Conservation (phyloP, 495 filamentous ascomycete species). For the Annulohypoxylon moriforme region DNA sequence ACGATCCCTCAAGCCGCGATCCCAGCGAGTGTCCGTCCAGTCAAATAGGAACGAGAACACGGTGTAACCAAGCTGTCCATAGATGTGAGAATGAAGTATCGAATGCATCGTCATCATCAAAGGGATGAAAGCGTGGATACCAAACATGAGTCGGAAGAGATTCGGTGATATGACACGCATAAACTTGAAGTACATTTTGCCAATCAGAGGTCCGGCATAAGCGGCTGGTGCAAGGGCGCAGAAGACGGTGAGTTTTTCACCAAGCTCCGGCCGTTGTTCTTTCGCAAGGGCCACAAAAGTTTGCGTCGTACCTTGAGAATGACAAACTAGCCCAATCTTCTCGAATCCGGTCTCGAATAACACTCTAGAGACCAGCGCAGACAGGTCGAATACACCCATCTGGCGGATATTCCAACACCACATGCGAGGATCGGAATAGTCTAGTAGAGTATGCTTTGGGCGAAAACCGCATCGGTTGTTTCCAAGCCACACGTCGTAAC, state of each 20-base stretch:
- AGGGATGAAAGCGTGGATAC: constrained; percentile 95
- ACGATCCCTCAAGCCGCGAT: constrained; percentile 78
- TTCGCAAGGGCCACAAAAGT: constrained; percentile 91
- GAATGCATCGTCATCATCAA: constrained; percentile 90
- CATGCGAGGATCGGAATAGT: constrained; percentile 85
- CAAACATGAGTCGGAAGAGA: constrained; percentile 86
- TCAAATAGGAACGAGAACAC: constrained; percentile 92
- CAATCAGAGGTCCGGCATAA: constrained; percentile 88
- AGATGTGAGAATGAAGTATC: constrained; percentile 71
- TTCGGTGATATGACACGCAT: constrained; percentile 81
- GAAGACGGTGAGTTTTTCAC: constrained; percentile 86
- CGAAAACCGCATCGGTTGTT: constrained; percentile 92
- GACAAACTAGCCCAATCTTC: constrained; percentile 84
- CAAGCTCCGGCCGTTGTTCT: constrained; percentile 90
- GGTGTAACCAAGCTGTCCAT: constrained; percentile 87
- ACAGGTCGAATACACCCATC: constrained; percentile 92
- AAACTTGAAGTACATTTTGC: constrained; percentile 91
- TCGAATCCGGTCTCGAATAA: constrained; percentile 84
- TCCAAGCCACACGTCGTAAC: constrained; percentile 97
- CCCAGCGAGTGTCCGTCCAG: constrained; percentile 91
- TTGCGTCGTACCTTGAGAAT: constrained; percentile 93
- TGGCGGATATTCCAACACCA: constrained; percentile 98
- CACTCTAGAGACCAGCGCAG: constrained; percentile 86
- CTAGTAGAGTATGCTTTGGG: constrained; percentile 78
- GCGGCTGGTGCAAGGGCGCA: constrained; percentile 92